These are phyloP conservation scores for Novymonas esmeraldas DNA, from an alignment of 208 protist genomes.

Conservation along the genomic window DNA sequence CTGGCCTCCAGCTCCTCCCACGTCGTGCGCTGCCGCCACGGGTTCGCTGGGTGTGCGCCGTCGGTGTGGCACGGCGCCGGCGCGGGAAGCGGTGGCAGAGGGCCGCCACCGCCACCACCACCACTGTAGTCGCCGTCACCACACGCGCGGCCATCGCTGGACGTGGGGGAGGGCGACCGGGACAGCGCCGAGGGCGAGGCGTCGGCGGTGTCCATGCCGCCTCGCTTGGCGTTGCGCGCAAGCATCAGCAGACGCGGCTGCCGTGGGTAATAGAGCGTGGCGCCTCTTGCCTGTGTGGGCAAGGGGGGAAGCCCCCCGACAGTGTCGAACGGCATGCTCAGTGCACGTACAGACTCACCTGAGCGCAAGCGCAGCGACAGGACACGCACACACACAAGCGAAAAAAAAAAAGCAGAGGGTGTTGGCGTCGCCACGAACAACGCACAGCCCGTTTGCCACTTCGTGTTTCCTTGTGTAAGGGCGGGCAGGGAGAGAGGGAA, in stretches of 20 bases:
- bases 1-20: conserved; percentile 5
- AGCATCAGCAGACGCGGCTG: not conserved
- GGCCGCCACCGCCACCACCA: too few species aligned
- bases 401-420: not conserved
- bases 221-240: not conserved
- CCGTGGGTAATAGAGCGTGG: conserved; percentile 26
- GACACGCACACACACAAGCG: not conserved
- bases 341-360: not conserved
- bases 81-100: not conserved
- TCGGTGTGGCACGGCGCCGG: not conserved
- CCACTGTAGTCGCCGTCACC: not conserved
- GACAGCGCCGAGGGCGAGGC: not conserved
- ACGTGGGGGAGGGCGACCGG: not conserved
- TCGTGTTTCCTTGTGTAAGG: not conserved
- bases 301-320: conserved; percentile 23
- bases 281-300: conserved; percentile 10
- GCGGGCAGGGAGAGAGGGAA: not conserved
- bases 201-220: not conserved
- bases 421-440: too few species aligned
- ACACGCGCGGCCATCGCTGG: not conserved
- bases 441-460: too few species aligned
- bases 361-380: too few species aligned
- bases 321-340: conserved; percentile 24
- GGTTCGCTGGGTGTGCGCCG: conserved; percentile 3
- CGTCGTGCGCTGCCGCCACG: conserved; percentile 10